phyloP scores from a whole-genome alignment of 1,284 basidiomycete species.

The Fomitopsis betulina region DNA sequence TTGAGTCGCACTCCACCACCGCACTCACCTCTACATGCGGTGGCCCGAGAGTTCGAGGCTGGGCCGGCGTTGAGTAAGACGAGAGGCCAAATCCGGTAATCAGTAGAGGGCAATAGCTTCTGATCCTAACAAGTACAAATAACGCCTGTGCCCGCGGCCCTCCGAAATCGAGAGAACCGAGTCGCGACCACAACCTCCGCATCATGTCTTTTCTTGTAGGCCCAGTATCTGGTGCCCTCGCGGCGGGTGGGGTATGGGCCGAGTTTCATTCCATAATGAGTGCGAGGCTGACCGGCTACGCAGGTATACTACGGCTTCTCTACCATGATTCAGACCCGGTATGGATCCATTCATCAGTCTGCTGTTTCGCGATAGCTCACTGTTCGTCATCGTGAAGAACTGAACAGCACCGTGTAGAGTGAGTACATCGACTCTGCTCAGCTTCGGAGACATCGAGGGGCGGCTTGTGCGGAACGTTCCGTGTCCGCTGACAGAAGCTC shows the following conservation, averaged over 20 bases:
- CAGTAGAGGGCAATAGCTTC: constrained; percentile 5
- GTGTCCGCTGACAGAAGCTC: no score
- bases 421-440: neutral
- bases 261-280: neutral
- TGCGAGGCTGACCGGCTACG: neutral
- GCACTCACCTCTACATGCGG: no score
- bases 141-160: no score
- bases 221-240: constrained; percentile 20
- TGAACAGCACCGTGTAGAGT: constrained; percentile 23
- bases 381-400: constrained; percentile 15
- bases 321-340: constrained; percentile 26
- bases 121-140: constrained; percentile 8
- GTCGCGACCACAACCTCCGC: no score
- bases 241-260: constrained; percentile 19
- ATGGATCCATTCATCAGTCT: neutral
- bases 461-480: no score
- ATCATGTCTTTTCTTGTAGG: constrained; percentile 28
- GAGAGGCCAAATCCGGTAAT: neutral
- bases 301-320: constrained; percentile 31
- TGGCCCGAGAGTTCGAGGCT: no score
- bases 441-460: neutral
- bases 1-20: no score
- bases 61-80: neutral
- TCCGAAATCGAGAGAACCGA: no score
- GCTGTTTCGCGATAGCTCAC: neutral